Conservation (phyloP, 2,329 filamentous ascomycete species). For the Podosphaera xanthii region DNA sequence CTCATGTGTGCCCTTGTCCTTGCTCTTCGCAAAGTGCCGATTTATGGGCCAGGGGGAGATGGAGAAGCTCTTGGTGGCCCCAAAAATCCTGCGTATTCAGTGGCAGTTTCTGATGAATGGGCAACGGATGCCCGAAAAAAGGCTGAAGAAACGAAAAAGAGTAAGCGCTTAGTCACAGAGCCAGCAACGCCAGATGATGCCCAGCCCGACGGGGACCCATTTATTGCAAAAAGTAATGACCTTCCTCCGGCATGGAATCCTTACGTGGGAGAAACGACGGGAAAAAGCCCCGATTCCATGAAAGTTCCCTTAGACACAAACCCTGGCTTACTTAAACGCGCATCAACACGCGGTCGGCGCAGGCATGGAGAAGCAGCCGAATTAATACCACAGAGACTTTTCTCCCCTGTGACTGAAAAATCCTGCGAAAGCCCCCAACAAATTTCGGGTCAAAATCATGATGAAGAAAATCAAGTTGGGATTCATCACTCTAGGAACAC, state of each 20-base stretch:
- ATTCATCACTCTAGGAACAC: not conserved
- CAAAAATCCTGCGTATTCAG: slow-evolving; percentile 60
- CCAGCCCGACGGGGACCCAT: not conserved
- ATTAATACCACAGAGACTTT: not conserved
- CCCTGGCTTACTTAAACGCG: slow-evolving; percentile 13
- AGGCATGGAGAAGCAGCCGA: slow-evolving; percentile 11
- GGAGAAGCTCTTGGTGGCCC: slow-evolving; percentile 36
- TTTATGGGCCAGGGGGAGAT: slow-evolving; percentile 59
- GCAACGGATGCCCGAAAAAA: slow-evolving; percentile 40
- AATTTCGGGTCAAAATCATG: not conserved
- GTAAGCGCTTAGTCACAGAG: slow-evolving; percentile 37
- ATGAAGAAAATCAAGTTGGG: not conserved
- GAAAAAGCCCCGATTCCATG: slow-evolving; percentile 1
- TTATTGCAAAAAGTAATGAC: slow-evolving; percentile 2
- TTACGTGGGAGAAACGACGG: slow-evolving; percentile 6
- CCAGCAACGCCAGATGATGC: slow-evolving; percentile 5
- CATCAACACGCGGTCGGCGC: slow-evolving; percentile 12
- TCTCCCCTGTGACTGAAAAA: not conserved
- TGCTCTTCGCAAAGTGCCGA: slow-evolving; percentile 68
- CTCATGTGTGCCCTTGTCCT: slow-evolving; percentile 88
- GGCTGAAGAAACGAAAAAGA: slow-evolving; percentile 36
- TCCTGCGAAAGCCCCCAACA: not conserved
- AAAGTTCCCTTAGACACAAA: slow-evolving; percentile 7
- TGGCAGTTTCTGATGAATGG: slow-evolving; percentile 46
- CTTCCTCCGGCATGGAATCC: slow-evolving; percentile 7